Base-by-base conservation (phyloP, 805 yeast species). In the Ogataea paraovalis region DNA sequence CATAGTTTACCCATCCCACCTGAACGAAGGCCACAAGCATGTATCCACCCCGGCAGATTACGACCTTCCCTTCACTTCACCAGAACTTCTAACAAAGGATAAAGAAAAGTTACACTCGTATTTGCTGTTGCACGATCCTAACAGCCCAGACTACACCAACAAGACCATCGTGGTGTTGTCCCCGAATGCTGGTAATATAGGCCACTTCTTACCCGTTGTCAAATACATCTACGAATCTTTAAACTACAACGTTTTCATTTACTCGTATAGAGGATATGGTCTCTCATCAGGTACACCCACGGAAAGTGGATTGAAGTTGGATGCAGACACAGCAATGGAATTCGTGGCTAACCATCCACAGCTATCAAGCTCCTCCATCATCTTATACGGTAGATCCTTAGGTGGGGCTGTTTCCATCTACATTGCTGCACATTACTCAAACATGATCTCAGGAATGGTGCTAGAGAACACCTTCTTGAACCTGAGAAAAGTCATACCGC, bases 161-260 rank as follows among this genome's bases (percentile, higher is more conserved):
- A 86, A 84, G 54, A 87, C 97, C 0, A 76, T 92, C 10, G 59
- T 94, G 22, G 75, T 94, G 19, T 72, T 91, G 44, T 82, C 90
- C 42, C 98, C 98, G 4, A 92, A 92, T 66, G 97, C 97, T 2
- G 98, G 98, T 4, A 92, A 94, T 64, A 92, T 92, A 53, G 98
- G 98, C 16, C 89, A 88, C 61, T 83, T 86, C 25, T 69, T 92
- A 42, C 96, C 97, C 1, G 78, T 89, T 8, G 96, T 87, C 2
- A 73, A 82, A 42, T 64, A 84, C 9, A 81, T 91, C 52, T 87
- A 79, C 65, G 67, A 72, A 42, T 67, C 72, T 34, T 75, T 84
- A 65, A 79, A 80, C 13, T 80, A 82, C 66, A 89, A 91, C 64
- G 96, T 90, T 2, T 77, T 92, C 42, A 80, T 87, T 4, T 85